Percentiles rank a stretch among this genome's conserved stretches.
phyloP scores from a whole-genome alignment of 78 protist genomes.

The Dictyostelium intermedium region DNA sequence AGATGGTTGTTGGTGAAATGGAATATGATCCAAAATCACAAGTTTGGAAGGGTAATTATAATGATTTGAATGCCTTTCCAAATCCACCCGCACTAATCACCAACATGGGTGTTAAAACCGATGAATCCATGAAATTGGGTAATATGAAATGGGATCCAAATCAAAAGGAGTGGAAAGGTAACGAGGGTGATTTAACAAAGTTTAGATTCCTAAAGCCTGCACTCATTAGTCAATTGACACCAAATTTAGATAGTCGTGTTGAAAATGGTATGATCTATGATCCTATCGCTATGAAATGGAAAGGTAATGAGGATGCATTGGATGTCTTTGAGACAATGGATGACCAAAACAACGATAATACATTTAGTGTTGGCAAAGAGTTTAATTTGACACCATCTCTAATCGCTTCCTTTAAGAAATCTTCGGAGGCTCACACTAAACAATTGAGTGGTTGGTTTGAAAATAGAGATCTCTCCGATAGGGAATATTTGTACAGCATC shows the following conservation, averaged over 20 bases:
- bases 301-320: constrained; percentile 77
- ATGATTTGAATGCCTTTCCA: constrained; percentile 43
- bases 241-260: constrained; percentile 15
- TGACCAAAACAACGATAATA: constrained; percentile 68
- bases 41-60: constrained; percentile 71
- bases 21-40: constrained; percentile 69
- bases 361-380: constrained; percentile 62
- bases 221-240: constrained; percentile 36
- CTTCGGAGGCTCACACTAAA: neutral
- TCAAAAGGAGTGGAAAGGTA: constrained; percentile 73
- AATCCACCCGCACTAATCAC: constrained; percentile 58
- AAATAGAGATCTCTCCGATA: constrained; percentile 5
- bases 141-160: constrained; percentile 81
- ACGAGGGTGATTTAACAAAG: constrained; percentile 69
- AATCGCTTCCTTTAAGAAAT: neutral
- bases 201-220: constrained; percentile 66
- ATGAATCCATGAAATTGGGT: constrained; percentile 23
- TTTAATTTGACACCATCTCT: constrained; percentile 18
- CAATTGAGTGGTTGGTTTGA: constrained; percentile 63
- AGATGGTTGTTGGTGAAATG: constrained; percentile 71
- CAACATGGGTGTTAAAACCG: neutral
- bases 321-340: constrained; percentile 74
- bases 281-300: constrained; percentile 76
- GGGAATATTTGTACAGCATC: constrained; percentile 40
- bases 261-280: constrained; percentile 80